These are phyloP conservation scores for Ocimum tenuiflorum DNA, from an alignment of 257 asterid genomes.

Conservation along the genomic window DNA sequence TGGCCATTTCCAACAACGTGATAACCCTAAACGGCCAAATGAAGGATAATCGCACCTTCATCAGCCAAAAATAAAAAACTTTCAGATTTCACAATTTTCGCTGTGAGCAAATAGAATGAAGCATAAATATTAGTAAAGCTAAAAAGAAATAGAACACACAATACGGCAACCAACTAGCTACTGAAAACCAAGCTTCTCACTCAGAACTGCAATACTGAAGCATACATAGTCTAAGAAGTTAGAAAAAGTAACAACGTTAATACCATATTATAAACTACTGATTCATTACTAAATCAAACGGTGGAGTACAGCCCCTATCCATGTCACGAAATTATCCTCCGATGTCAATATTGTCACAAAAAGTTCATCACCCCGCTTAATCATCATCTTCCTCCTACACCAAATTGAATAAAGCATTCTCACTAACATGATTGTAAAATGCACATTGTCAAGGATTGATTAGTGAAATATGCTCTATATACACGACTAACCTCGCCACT, in stretches of 20 bases:
- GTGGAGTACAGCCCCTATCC: not conserved
- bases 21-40: too few relatives aligned
- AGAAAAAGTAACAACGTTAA: slow-evolving; percentile 17
- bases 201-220: not conserved
- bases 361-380: slow-evolving; percentile 7
- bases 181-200: not conserved
- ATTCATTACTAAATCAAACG: slow-evolving; percentile 15
- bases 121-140: too few relatives aligned
- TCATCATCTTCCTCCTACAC: slow-evolving; percentile 53
- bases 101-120: too few relatives aligned
- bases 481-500: slow-evolving; percentile 50
- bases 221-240: slow-evolving; percentile 12
- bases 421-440: not conserved
- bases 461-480: too few relatives aligned
- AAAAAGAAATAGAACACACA: not conserved
- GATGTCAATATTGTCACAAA: slow-evolving; percentile 3
- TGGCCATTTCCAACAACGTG: too few relatives aligned
- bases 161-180: not conserved
- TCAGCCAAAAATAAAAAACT: too few relatives aligned
- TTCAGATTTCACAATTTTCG: too few relatives aligned
- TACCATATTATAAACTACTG: slow-evolving; percentile 24
- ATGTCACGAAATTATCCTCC: slow-evolving; percentile 13
- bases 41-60: too few relatives aligned
- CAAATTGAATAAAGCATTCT: not conserved
- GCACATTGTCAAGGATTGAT: too few relatives aligned